Conservation (phyloP, 2,329 filamentous ascomycete genomes). For the Coniochaeta hoffmannii region DNA sequence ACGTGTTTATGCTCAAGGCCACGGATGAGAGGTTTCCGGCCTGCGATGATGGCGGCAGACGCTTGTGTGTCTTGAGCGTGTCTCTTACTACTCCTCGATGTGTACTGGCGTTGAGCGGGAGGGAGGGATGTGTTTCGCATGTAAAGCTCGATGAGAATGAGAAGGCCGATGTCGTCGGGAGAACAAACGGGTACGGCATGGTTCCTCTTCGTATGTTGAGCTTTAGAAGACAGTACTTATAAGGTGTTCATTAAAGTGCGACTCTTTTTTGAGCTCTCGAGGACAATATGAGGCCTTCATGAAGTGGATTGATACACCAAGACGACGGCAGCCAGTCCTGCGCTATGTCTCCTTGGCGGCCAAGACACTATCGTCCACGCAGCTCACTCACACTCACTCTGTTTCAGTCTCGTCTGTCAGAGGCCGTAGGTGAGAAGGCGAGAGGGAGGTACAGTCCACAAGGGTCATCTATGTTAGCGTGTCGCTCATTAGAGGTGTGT, state of each 20-base stretch:
- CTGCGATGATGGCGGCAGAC: conserved; percentile 66
- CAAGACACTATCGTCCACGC: background rate
- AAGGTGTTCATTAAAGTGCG: too few relatives aligned
- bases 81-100: conserved; percentile 77
- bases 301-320: background rate
- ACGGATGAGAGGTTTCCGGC: conserved; percentile 63
- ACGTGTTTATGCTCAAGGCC: conserved; percentile 62
- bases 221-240: too few relatives aligned
- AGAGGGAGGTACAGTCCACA: background rate
- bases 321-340: background rate
- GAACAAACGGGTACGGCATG: conserved; percentile 85
- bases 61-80: conserved; percentile 82
- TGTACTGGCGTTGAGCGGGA: conserved; percentile 75
- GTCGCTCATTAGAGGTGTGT: too few relatives aligned
- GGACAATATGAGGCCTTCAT: background rate
- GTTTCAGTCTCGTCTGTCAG: too few relatives aligned
- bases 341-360: background rate
- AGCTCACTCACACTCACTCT: background rate
- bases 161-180: conserved; percentile 85
- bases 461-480: too few relatives aligned
- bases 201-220: background rate
- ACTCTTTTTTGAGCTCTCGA: too few relatives aligned
- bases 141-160: conserved; percentile 71
- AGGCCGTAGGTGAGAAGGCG: background rate
- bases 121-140: conserved; percentile 79